phyloP scores from a whole-genome alignment of 306 rosid genomes.

The Prinsepia uniflora region DNA sequence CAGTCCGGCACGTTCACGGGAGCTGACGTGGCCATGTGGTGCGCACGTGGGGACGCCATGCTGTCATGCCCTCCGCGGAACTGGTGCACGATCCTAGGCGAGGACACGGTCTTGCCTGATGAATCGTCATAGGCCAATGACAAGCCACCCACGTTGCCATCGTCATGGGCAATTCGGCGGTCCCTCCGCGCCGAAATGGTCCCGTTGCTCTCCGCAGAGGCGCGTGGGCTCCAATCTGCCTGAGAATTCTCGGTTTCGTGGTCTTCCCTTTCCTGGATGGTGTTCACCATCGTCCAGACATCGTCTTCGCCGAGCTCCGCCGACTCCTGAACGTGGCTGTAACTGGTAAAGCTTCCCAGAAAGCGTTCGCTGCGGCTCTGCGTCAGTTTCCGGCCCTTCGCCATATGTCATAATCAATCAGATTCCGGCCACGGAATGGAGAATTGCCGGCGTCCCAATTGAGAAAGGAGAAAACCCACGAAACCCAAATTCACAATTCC shows the following conservation, averaged over 20 bases:
- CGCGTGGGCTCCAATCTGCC: slow-evolving; percentile 33
- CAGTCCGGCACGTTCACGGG: slow-evolving; percentile 97
- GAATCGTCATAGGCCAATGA: slow-evolving; percentile 62
- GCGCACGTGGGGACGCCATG: slow-evolving; percentile 35
- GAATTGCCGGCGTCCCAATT: slow-evolving; percentile 17
- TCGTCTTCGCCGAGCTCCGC: slow-evolving; percentile 84
- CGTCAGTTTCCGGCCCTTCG: slow-evolving; percentile 79
- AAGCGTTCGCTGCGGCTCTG: slow-evolving; percentile 68
- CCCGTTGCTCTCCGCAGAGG: slow-evolving; percentile 24
- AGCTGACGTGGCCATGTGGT: slow-evolving; percentile 63
- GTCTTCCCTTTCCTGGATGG: slow-evolving; percentile 22
- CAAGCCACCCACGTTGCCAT: slow-evolving; percentile 50
- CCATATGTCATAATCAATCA: slow-evolving; percentile 47
- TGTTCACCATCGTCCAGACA: slow-evolving; percentile 62
- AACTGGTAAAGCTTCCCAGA: slow-evolving; percentile 49
- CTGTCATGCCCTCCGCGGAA: slow-evolving; percentile 44
- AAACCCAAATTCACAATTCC: slow-evolving; percentile 21
- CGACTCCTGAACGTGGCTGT: slow-evolving; percentile 38
- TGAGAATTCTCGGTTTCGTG: slow-evolving; percentile 2
- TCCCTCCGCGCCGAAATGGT: slow-evolving; percentile 14
- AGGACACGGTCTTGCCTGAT: slow-evolving; percentile 30
- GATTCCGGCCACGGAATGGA: slow-evolving; percentile 25
- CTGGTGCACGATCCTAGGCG: slow-evolving; percentile 71
- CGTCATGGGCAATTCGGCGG: slow-evolving; percentile 37
- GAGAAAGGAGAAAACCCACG: neutral